Base-by-base conservation (phyloP, 2,329 filamentous ascomycete species). In the Aspergillus ruber region DNA sequence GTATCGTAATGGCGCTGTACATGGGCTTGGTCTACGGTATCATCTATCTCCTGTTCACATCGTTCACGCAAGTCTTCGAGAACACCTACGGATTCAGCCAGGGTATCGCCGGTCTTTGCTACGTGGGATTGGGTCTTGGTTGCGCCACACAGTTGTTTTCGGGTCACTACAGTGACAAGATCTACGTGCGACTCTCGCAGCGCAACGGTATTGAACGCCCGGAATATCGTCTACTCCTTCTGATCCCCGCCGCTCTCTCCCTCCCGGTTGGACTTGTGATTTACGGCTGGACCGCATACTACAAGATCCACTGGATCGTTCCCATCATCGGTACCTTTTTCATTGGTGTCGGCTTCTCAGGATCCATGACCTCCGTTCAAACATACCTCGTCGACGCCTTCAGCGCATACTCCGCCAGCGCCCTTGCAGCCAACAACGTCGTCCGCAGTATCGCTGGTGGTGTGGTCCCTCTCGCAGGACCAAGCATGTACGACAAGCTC, bases 161-260 rank as follows among this genome's bases (percentile, higher is more conserved):
- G 2, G 43, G 43, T 6, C 25, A 39, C 9, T 38, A 15, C 9
- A 44, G 43, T 10, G 43, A 45, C 18, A 36, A 39, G 27, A n/a
- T 45, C 13, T 20, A 42, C 12, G 12, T 23, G 3, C 20, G 35
- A 12, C 27, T 45, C 9, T 36, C 43, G 7, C 7, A 29, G 13
- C 27, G 33, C 3, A 36, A 45, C 12, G 47, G 39, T n/a, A 15
- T 23, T 6, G 29, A 45, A 17, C 48, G 51, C 0, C 78, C 80
- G 0, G 80, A 84, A 53, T 76, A 73, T 50, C 75, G 80, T n/a
- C 66, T 81, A 1, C 77, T 78, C 0, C 63, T 80, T 25, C 73
- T 76, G 60, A 60, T 81, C 10, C 66, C 72, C 0, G 75, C 73
- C 0, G 73, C 72, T 0, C 42, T 79, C 1, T 43, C 79, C 1